Evolutionary conservation across 768 basidiomycete genomes (phyloP).

Genomic region (Termitomyces heimii): DNA sequence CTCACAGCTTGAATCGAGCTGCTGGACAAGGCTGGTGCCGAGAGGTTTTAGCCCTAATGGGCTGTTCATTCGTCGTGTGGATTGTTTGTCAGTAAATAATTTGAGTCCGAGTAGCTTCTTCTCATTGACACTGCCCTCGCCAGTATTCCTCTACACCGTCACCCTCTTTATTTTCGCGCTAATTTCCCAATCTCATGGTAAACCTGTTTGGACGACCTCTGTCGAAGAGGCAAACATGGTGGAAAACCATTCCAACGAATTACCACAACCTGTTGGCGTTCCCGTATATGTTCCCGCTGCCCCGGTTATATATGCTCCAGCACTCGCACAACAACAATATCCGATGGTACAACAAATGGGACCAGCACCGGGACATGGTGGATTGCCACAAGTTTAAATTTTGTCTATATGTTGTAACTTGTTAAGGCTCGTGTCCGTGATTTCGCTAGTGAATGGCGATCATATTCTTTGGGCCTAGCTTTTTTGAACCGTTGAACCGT

Average conservation of each 20-base stretch:
- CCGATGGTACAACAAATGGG: not conserved
- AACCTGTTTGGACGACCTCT: constrained; percentile 6
- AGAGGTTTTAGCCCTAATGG: constrained; percentile 11
- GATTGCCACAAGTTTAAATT: not conserved
- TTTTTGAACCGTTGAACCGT: not conserved
- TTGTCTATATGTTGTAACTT: not conserved
- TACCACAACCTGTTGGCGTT: not conserved
- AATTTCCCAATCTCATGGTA: constrained; percentile 8
- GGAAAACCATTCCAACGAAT: not conserved
- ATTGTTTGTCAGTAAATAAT: constrained; percentile 6
- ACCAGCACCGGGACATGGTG: not conserved
- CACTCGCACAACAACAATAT: not conserved
- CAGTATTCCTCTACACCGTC: constrained; percentile 11
- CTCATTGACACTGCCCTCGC: not conserved
- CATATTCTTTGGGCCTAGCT: not conserved
- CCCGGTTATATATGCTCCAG: not conserved
- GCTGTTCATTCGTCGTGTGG: constrained; percentile 11
- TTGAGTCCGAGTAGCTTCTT: not conserved
- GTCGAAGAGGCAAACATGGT: constrained; percentile 9
- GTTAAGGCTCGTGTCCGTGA: not conserved
- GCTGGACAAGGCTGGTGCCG: constrained; percentile 3
- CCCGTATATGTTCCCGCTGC: not conserved
- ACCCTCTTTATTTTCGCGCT: constrained; percentile 8
- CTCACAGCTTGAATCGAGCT: not conserved
- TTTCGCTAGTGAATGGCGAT: not conserved